Evolutionary conservation across 2,329 filamentous ascomycete genomes (phyloP), one percentile per base, ranked within the genome.

Genomic region (Tympanopsis confertula): DNA sequence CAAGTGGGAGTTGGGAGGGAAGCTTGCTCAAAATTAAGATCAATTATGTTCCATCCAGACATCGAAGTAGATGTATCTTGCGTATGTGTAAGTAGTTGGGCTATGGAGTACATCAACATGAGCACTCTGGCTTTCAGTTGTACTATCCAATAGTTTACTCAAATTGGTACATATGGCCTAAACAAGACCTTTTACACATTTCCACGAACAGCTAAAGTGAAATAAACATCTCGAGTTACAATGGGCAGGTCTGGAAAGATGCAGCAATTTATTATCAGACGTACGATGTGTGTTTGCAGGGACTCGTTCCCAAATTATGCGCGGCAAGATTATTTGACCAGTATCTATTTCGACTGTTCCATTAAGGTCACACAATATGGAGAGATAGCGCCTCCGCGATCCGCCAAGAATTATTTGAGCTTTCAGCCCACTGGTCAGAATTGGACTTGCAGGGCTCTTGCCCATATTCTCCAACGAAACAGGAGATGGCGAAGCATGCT

Each of bases 371-470:
- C 19, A 50, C 45, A 20, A 47, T 50, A 20, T 57, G 53, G 49
- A 46, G 45, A 39, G 48, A 53, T 14, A 46, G 48, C 18, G 45
- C 45, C 5, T 35, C 44, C 2, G 48, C 54, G 19, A 5, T 57
- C 14, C 49, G 46, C 24, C 50, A 57, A 30, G 49, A 55, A 26
- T 39, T 57, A n/a, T 42, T 57, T n/a, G 51, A 56, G 17, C 45
- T 56, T 19, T 50, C 39, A 12, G 35, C 40, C 36, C 41, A 41
- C 30, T 55, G 52, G 54, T 14, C 22, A 15, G 44, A 52, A 30
- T 35, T 54, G 5, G 46, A 42, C 2, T 35, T 56, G 4, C 37
- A 47, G 17, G 51, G 47, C 13, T 29, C 38, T 3, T 56, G 51
- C 35, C 48, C 50, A 13, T 56, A 43, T 43, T 39, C 41, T 26